Base-by-base conservation (phyloP, 2,329 filamentous ascomycete species). In the Botrytis cinerea region DNA sequence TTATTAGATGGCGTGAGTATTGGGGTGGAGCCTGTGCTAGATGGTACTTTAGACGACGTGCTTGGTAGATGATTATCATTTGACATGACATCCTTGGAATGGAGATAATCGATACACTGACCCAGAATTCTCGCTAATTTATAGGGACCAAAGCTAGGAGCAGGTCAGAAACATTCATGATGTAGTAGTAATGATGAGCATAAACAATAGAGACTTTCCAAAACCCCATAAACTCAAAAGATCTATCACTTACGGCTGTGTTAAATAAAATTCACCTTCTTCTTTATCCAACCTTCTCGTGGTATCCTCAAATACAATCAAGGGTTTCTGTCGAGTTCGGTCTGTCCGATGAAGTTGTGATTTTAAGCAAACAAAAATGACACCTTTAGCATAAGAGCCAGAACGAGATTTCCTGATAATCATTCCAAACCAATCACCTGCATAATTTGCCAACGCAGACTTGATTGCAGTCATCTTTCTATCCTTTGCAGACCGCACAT, bases 221-320 rank as follows among this genome's bases (percentile, higher is more conserved):
- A 54, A 28, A 18, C 12, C 16, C 8, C 9, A 18, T 9, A 25
- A 14, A 9, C 57, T 14, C 40, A 35, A n/a, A 28, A 16, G 12
- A 54, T 8, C n/a, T 25, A n/a, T 9, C 7, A 73, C 76, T 75
- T 70, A 78, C 75, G 76, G 76, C 45, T 77, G 76, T 20, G 73
- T 74, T 8, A 78, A 28, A 35, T 71, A 73, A 28, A 75, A 74
- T 2, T 75, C 61, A 1, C 75, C 76, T 38, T 74, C 66, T 9
- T 63, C 71, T 10, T 73, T 72, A 1, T 40, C 57, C 10, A 38
- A n/a, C 9, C 16, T 48, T 59, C 14, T 61, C 4, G 45, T 68
- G 20, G 66, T 71, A 51, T 78, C 77, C 46, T 77, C 76, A n/a
- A 77, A 75, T 1, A 78, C 71, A 67, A 78, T 76, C 63, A 77